These are phyloP conservation scores for Eucalyptus sp. DNA, from an alignment of 345 rosid genomes.

Conservation along the genomic window DNA sequence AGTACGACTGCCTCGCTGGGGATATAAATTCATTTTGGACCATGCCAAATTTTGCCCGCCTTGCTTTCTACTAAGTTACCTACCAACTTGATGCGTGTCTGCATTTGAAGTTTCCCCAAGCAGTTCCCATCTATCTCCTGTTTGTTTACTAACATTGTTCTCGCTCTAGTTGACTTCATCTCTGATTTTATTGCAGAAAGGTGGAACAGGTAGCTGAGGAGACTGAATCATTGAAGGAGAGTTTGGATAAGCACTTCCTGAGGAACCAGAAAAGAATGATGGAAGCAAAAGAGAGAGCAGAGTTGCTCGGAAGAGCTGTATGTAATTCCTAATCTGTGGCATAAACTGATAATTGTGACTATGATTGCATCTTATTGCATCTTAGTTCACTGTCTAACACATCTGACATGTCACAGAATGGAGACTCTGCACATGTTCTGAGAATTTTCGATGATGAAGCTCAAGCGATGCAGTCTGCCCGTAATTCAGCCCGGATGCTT, in stretches of 20 bases:
- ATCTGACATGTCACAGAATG: conserved; percentile 30
- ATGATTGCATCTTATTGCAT: background rate
- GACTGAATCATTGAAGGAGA: conserved; percentile 63
- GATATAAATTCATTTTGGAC: background rate
- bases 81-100: background rate
- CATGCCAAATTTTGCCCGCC: background rate
- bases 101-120: background rate
- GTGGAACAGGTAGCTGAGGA: conserved; percentile 89
- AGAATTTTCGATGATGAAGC: conserved; percentile 88
- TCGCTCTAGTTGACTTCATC: background rate
- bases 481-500: conserved; percentile 68
- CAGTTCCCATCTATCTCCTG: background rate
- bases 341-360: background rate
- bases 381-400: background rate
- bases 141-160: background rate
- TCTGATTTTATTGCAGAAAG: conserved; percentile 26
- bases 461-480: conserved; percentile 80
- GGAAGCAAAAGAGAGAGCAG: conserved; percentile 86
- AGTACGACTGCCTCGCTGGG: background rate
- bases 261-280: conserved; percentile 61
- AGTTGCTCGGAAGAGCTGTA: conserved; percentile 72
- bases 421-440: conserved; percentile 75
- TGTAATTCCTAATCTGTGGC: background rate
- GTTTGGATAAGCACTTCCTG: conserved; percentile 52
- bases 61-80: background rate